Conservation (phyloP, 331 rosid genomes). For the Acacia concinna region DNA sequence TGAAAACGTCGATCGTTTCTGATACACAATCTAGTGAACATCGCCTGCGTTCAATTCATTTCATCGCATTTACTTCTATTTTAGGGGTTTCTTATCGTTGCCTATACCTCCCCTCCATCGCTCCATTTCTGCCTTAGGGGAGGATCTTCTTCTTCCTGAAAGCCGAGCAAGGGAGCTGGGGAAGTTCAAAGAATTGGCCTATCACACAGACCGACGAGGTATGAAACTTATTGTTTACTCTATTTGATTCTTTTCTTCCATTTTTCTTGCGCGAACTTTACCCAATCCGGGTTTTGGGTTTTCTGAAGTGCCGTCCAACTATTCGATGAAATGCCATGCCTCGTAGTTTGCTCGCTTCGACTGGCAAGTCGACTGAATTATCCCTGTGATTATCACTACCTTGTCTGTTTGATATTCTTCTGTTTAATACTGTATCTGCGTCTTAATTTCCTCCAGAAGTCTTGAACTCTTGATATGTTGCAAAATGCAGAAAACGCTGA, state of each 20-base stretch:
- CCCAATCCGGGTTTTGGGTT: background rate
- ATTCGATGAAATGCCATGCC: conserved; percentile 33
- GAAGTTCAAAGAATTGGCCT: background rate
- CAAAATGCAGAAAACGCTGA: background rate
- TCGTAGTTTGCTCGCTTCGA: background rate
- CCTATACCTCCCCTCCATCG: no score
- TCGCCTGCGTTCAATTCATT: no score
- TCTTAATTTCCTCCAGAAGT: background rate
- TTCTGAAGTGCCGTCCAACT: conserved; percentile 24
- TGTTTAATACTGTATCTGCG: background rate
- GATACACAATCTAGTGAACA: no score
- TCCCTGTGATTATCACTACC: conserved; percentile 3
- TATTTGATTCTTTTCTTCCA: background rate
- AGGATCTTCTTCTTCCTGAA: no score
- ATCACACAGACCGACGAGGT: conserved; percentile 20
- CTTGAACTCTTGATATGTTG: background rate
- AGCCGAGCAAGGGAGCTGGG: background rate
- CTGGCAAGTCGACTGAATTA: background rate
- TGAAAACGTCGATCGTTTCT: no score
- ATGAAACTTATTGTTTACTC: background rate
- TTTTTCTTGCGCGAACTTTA: background rate
- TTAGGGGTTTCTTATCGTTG: no score
- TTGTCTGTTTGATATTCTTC: background rate
- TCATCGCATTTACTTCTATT: no score
- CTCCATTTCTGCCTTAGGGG: no score